Evolutionary conservation across 176 grass and related monocot species (phyloP), one percentile per base, ranked within the genome.

Genomic region (Ensete glaucum): DNA sequence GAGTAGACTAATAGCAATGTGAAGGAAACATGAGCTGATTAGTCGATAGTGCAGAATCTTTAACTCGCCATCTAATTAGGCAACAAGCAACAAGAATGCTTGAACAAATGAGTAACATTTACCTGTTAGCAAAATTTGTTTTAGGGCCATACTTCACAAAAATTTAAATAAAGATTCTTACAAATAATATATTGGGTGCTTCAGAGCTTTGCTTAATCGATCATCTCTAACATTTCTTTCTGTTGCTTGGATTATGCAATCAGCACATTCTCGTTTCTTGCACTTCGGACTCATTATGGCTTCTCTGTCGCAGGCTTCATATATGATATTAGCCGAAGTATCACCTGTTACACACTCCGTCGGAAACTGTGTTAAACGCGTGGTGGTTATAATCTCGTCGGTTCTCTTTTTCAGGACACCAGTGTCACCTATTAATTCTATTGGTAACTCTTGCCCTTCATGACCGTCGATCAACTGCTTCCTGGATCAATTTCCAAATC

Each of bases 321-420:
- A 77, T 9, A 77, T 66, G 75, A 64, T 77, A 66, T 53, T 77
- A 8, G 43, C 75, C 17, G 50, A 60, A 64, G 75, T 77, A 64
- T 77, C 75, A 10, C 75, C 75, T 9, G 21, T 77, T 49, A 77
- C 75, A 9, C 75, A 77, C 52, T 77, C 75, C 27, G 75, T 77
- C 10, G 75, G 75, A n/a, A 77, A 77, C 27, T 77, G 75, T 7
- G 75, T 77, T n/a, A 77, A 77, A 20, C 75, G 75, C 25, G 60
- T 77, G 19, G 75, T 65, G 1, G 75, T 77, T 5, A 77, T 77
- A 64, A 64, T 53, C 5, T 50, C 75, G 0, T 65, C 75, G 17
- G 75, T 77, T 66, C 48, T 77, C 49, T 66, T 77, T 65, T 65
- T 77, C 60, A 77, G 49, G 1, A 77, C 57, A 49, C 75, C 75